A percentile compares a stretch with the other conserved stretches of the same genome.
Conservation (phyloP, 2,329 filamentous ascomycete species). For the Xylariaceae sp. region DNA sequence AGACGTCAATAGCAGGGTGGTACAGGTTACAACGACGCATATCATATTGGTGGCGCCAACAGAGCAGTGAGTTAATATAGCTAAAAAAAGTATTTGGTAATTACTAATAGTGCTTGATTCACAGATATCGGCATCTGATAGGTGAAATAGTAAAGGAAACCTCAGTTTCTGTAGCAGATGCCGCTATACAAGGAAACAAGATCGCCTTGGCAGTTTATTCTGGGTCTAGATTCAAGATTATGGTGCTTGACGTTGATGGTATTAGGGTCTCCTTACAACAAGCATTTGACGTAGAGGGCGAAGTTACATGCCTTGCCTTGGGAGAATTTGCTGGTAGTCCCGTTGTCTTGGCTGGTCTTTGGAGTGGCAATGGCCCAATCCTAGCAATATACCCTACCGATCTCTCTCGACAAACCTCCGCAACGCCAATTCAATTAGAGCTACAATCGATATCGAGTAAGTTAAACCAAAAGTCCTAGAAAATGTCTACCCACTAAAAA, state of each 20-base stretch:
- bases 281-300: slow-evolving; percentile 45
- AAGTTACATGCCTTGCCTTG: slow-evolving; percentile 51
- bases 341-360: slow-evolving; percentile 31
- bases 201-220: slow-evolving; percentile 49
- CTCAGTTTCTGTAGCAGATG: slow-evolving; percentile 44
- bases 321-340: slow-evolving; percentile 14
- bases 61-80: slow-evolving; percentile 40
- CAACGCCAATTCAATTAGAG: slow-evolving; percentile 9
- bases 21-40: slow-evolving; percentile 58
- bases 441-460: slow-evolving; percentile 16
- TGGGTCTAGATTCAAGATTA: slow-evolving; percentile 42
- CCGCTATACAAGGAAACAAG: slow-evolving; percentile 42
- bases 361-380: slow-evolving; percentile 16
- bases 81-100: slow-evolving; percentile 1
- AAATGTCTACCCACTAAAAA: neutral
- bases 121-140: slow-evolving; percentile 36
- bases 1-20: slow-evolving; percentile 40
- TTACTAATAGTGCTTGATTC: slow-evolving; percentile 21
- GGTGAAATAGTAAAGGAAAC: slow-evolving; percentile 37
- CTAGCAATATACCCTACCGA: slow-evolving; percentile 27
- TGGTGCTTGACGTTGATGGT: slow-evolving; percentile 43
- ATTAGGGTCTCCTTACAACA: slow-evolving; percentile 34
- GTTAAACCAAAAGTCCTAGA: neutral
- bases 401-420: neutral
- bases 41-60: slow-evolving; percentile 44